These are phyloP conservation scores for Cercophora sp. DNA, from an alignment of 495 filamentous ascomycete species.

Conservation along the genomic window DNA sequence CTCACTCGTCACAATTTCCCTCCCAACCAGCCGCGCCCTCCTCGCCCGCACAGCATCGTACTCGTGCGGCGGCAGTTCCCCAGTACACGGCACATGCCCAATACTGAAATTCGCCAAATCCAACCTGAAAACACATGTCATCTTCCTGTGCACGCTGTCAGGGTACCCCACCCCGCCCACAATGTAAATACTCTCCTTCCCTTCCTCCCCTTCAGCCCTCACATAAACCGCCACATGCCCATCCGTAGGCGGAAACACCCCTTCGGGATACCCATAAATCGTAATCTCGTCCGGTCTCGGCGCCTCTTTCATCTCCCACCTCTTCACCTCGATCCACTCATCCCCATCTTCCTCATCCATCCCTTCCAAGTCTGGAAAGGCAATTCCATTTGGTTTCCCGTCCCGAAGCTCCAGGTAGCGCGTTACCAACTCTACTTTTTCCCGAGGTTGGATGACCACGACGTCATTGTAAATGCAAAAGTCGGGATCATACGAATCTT, in stretches of 20 bases:
- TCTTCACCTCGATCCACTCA: background rate
- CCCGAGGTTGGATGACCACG: background rate
- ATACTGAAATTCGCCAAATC: conserved; percentile 1
- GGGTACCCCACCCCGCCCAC: background rate
- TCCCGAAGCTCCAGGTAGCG: background rate
- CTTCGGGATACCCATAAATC: background rate
- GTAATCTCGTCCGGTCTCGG: background rate
- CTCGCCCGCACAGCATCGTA: background rate
- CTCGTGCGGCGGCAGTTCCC: background rate
- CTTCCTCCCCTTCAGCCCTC: background rate
- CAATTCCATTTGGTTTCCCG: background rate
- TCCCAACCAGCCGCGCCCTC: background rate
- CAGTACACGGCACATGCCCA: background rate
- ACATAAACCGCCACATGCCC: background rate
- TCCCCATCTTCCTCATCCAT: background rate
- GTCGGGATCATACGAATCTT: conserved; percentile 10
- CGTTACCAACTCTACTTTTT: background rate
- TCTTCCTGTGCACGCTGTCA: background rate
- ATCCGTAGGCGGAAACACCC: background rate
- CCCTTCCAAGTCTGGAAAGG: too few relatives aligned
- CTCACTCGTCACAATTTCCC: background rate
- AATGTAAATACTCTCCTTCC: background rate
- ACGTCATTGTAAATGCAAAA: conserved; percentile 12
- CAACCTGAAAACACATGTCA: background rate
- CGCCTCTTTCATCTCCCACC: background rate